Evolutionary conservation across 2,329 filamentous ascomycete genomes (phyloP).

Genomic region (Pseudogymnoascus pannorum): DNA sequence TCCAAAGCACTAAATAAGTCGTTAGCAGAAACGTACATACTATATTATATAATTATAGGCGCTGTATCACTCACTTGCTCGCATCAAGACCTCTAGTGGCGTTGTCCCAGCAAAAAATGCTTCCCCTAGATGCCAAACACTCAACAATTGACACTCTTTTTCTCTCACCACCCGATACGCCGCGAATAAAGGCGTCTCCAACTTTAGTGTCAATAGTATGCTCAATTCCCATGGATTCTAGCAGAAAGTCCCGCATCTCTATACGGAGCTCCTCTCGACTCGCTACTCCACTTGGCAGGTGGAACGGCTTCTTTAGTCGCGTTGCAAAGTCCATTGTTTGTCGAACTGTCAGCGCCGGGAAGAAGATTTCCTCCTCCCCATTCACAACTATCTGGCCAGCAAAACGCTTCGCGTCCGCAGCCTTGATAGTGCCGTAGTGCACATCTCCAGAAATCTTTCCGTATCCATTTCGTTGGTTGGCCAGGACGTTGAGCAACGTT

Average conservation of each 20-base stretch:
- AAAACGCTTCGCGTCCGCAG: conserved; percentile 39
- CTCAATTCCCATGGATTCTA: conserved; percentile 35
- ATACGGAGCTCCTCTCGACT: conserved; percentile 39
- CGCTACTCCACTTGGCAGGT: conserved; percentile 35
- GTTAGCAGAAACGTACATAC: conserved; percentile 52
- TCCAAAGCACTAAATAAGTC: conserved; percentile 56
- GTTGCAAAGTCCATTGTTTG: conserved; percentile 49
- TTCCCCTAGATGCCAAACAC: conserved; percentile 24
- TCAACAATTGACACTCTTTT: conserved; percentile 57
- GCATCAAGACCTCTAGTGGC: conserved; percentile 59
- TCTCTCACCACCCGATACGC: conserved; percentile 53
- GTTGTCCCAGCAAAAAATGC: conserved; percentile 61
- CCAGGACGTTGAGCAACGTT: conserved; percentile 61
- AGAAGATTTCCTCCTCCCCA: conserved; percentile 45
- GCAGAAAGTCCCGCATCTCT: conserved; percentile 44
- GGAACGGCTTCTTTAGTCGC: conserved; percentile 51
- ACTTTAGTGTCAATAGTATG: conserved; percentile 50
- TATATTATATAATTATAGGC: conserved; percentile 56
- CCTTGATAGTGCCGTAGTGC: conserved; percentile 42
- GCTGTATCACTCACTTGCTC: conserved; percentile 33
- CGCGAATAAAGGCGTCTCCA: conserved; percentile 51
- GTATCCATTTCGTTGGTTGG: conserved; percentile 56
- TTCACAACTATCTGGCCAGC: conserved; percentile 51
- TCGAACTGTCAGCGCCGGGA: conserved; percentile 42
- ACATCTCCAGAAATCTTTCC: conserved; percentile 51